phyloP scores from a whole-genome alignment of 2,329 filamentous ascomycete genomes.

The Aspergillus costaricaensis region DNA sequence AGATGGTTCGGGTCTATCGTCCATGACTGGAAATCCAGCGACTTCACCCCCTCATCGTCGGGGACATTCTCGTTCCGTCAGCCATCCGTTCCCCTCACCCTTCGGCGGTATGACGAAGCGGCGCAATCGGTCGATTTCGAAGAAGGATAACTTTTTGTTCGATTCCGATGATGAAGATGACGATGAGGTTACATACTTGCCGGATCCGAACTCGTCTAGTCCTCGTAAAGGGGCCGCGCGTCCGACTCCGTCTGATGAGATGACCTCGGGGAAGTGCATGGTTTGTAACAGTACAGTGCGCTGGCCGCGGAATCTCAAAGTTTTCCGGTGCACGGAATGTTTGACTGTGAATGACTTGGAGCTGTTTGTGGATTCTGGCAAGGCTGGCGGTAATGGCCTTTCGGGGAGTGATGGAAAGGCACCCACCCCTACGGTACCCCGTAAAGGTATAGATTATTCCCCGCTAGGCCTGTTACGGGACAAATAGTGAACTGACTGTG shows the following conservation, averaged over 20 bases:
- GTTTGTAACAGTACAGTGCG: conserved; percentile 79
- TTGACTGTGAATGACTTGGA: conserved; percentile 80
- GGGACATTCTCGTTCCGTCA: conserved; percentile 67
- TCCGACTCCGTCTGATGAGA: conserved; percentile 56
- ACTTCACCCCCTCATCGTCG: conserved; percentile 26
- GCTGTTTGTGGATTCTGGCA: conserved; percentile 37
- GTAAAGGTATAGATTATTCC: conserved; percentile 26
- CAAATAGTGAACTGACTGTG: conserved; percentile 7
- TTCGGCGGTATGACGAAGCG: conserved; percentile 59
- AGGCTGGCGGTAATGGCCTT: conserved; percentile 19
- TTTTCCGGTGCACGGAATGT: conserved; percentile 82
- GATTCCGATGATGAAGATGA: conserved; percentile 46
- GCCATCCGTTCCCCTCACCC: conserved; percentile 75
- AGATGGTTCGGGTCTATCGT: conserved; percentile 27
- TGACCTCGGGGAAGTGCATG: conserved; percentile 75
- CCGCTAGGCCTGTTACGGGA: not conserved
- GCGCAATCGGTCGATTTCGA: conserved; percentile 55
- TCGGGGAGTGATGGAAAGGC: conserved; percentile 25
- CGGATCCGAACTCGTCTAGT: conserved; percentile 38
- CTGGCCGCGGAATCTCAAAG: conserved; percentile 72
- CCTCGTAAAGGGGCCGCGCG: conserved; percentile 41
- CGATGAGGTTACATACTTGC: conserved; percentile 32
- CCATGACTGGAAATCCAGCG: conserved; percentile 24
- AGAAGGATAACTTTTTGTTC: conserved; percentile 36
- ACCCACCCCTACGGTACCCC: conserved; percentile 15